Evolutionary conservation across 495 filamentous ascomycete genomes (phyloP).

Genomic region (Penicillium dipodomyicola): DNA sequence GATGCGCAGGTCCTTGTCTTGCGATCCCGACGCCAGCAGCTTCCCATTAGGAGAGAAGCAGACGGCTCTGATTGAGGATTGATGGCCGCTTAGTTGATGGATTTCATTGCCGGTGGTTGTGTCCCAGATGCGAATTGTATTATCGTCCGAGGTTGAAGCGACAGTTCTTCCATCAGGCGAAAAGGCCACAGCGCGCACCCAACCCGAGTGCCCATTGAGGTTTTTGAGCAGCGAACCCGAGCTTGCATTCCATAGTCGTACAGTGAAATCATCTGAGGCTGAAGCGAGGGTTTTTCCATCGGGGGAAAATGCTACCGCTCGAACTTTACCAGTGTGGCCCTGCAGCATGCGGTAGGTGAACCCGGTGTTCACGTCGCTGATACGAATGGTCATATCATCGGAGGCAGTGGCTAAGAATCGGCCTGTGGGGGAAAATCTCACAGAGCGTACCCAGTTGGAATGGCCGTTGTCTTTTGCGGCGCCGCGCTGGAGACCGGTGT

Average conservation of each 20-base stretch:
- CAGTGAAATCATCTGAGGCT: slow-evolving; percentile 9
- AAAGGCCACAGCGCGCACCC: slow-evolving; percentile 18
- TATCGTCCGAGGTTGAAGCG: slow-evolving; percentile 17
- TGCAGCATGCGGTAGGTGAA: slow-evolving; percentile 13
- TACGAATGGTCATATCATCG: slow-evolving; percentile 12
- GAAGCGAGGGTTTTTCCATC: slow-evolving; percentile 10
- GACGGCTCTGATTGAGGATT: slow-evolving; percentile 5
- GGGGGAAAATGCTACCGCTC: slow-evolving; percentile 10
- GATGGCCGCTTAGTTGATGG: not conserved
- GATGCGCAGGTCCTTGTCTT: slow-evolving; percentile 18
- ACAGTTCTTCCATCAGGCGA: slow-evolving; percentile 20
- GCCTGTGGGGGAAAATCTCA: slow-evolving; percentile 8
- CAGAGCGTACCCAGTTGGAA: slow-evolving; percentile 8
- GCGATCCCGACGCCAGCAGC: slow-evolving; percentile 16
- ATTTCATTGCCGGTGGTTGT: slow-evolving; percentile 10
- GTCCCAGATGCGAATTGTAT: slow-evolving; percentile 21
- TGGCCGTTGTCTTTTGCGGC: slow-evolving; percentile 9
- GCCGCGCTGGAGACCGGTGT: slow-evolving; percentile 9
- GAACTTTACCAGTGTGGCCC: slow-evolving; percentile 12
- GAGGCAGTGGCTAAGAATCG: slow-evolving; percentile 11
- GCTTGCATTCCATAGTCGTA: slow-evolving; percentile 9
- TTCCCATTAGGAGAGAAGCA: slow-evolving; percentile 18
- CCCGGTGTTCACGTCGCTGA: slow-evolving; percentile 11
- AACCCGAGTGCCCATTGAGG: slow-evolving; percentile 13
- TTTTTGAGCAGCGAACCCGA: not conserved